Percentiles rank a stretch among this genome's conserved stretches.
These are phyloP conservation scores for Coniochaeta hoffmannii DNA, from an alignment of 2,329 filamentous ascomycete species.

Conservation along the genomic window DNA sequence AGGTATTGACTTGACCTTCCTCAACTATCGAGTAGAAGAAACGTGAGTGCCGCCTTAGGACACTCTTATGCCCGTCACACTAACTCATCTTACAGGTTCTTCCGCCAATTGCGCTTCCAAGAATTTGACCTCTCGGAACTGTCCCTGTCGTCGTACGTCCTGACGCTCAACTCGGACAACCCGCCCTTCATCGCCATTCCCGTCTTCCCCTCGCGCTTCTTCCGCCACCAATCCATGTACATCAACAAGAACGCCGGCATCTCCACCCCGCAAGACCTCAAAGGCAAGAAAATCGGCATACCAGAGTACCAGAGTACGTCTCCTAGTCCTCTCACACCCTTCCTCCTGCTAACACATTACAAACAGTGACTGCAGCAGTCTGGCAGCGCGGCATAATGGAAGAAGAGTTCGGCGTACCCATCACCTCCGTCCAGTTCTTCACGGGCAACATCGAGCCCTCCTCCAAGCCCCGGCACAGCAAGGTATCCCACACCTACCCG, in stretches of 20 bases:
- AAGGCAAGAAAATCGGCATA: neutral
- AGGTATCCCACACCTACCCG: conserved; percentile 2
- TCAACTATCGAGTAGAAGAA: conserved; percentile 3
- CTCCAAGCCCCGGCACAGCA: neutral
- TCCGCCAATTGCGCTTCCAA: conserved; percentile 1
- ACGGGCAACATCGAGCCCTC: conserved; percentile 1
- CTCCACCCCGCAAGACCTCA: neutral
- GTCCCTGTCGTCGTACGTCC: conserved; percentile 1
- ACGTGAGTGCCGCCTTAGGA: neutral
- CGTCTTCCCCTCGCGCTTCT: conserved; percentile 1
- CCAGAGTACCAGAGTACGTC: neutral
- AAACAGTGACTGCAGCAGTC: conserved; percentile 1
- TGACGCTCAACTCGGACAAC: conserved; percentile 3
- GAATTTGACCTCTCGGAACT: conserved; percentile 2
- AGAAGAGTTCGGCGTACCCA: conserved; percentile 1
- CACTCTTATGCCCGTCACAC: neutral
- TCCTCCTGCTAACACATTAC: neutral
- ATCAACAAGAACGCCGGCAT: conserved; percentile 2
- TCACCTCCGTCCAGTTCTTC: neutral
- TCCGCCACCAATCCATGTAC: conserved; percentile 4
- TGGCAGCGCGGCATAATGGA: conserved; percentile 4
- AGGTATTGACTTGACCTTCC: conserved; percentile 1
- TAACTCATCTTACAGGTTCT: neutral
- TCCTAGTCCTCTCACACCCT: neutral
- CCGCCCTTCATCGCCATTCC: conserved; percentile 3